A percentile compares a stretch with the other conserved stretches of the same genome.
These are phyloP conservation scores for Colletotrichum lindemuthianum DNA, from an alignment of 2,329 filamentous ascomycete genomes.

Conservation along the genomic window DNA sequence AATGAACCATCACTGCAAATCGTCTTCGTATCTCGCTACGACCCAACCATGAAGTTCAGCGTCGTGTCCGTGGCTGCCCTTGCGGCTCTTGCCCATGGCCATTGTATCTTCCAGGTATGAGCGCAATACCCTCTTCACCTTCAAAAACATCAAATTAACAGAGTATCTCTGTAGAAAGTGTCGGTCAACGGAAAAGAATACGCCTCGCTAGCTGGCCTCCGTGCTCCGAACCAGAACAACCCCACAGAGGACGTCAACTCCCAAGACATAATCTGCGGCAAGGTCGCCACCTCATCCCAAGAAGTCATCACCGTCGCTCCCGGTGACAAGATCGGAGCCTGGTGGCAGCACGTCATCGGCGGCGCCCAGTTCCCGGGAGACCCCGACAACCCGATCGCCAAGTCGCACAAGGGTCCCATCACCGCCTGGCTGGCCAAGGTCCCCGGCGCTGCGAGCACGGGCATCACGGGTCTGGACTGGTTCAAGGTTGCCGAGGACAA, in stretches of 20 bases:
- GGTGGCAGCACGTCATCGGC: constrained; percentile 65
- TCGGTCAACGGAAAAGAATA: constrained; percentile 32
- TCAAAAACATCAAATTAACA: background rate
- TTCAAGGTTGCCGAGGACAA: constrained; percentile 58
- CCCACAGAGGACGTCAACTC: constrained; percentile 61
- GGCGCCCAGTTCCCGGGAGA: constrained; percentile 60
- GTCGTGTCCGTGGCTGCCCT: background rate
- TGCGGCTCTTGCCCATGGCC: constrained; percentile 15
- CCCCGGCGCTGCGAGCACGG: constrained; percentile 57
- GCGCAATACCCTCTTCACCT: background rate
- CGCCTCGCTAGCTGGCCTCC: constrained; percentile 32
- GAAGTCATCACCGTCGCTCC: constrained; percentile 59
- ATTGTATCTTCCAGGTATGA: constrained; percentile 32
- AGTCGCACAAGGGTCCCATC: constrained; percentile 64
- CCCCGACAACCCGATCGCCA: constrained; percentile 63
- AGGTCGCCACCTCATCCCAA: constrained; percentile 51
- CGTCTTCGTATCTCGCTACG: background rate
- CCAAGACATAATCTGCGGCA: constrained; percentile 61
- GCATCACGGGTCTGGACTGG: constrained; percentile 46
- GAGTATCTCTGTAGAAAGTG: constrained; percentile 10
- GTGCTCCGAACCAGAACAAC: constrained; percentile 53
- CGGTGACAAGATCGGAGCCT: constrained; percentile 62
- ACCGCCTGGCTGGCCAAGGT: constrained; percentile 65
- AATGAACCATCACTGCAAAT: background rate
- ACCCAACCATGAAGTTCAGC: constrained; percentile 11